Base-by-base conservation (phyloP, 2,329 filamentous ascomycete genomes). In the Nemania abortiva region DNA sequence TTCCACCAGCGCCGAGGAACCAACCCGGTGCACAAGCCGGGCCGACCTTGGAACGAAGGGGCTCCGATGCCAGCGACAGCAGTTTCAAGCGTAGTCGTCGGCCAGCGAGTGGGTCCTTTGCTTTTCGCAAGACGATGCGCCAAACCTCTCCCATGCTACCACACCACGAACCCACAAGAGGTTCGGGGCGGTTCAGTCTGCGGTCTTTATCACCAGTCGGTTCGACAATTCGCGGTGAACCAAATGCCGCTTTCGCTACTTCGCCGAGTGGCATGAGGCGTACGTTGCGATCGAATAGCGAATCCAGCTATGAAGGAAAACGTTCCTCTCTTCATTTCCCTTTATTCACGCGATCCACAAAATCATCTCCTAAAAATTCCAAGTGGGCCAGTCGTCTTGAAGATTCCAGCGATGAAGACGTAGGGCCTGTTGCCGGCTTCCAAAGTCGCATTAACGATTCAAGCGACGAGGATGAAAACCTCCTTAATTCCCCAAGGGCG, bases 81-180 rank as follows among this genome's bases (percentile, higher is more conserved):
- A 97, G 93, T 78, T 97, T 97, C 82, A 91, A 88, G 76, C 90
- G 93, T 31, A 81, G 84, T 52, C 86, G 87, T 69, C 81, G 86
- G 45, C 77, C 82, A 60, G 77, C 79, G 6, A 80, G 81, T 49
- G 80, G 84, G 52, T 84, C 85, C 0, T 87, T 89, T 62, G 86
- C 83, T 0, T 93, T 97, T 84, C 90, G 90, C 66, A 87, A 85
- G 60, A 93, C 92, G 1, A 92, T 97, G 92, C 87, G 94, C 68
- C 82, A 81, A 29, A 77, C 80, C 29, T 77, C 83, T 22, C 78
- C 81, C 18, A 73, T 77, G 9, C 78, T 80, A 58, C 73, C 77
- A 47, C 72, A 79, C 55, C 77, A 79, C 10, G 79, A 83, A 52
- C 77, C 81, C 29, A 80, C 80, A 1, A 77, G 79, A 53, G 81